These are phyloP conservation scores for Phytophthora ohioensis DNA, from an alignment of 352 stramenopile species.

Conservation along the genomic window DNA sequence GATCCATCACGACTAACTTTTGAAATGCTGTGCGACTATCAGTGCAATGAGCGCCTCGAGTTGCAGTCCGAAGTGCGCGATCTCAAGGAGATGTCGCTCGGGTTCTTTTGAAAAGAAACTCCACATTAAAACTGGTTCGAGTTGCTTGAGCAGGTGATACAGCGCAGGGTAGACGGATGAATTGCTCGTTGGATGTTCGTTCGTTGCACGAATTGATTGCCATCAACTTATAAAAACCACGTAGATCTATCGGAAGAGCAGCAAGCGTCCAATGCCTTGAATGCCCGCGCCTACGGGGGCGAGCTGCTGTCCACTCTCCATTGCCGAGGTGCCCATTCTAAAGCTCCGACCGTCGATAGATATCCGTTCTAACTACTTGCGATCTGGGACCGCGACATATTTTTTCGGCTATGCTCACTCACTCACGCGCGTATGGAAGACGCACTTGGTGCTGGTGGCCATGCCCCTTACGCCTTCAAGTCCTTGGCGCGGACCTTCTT, in stretches of 20 bases:
- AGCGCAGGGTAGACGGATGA: neutral
- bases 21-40: slow-evolving; percentile 11
- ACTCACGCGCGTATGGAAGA: slow-evolving; percentile 30
- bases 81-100: slow-evolving; percentile 60
- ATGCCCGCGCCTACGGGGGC: slow-evolving; percentile 27
- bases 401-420: slow-evolving; percentile 20
- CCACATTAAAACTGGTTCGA: neutral
- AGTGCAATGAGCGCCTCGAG: slow-evolving; percentile 67
- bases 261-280: slow-evolving; percentile 14
- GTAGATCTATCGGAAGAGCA: slow-evolving; percentile 36
- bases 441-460: slow-evolving; percentile 30
- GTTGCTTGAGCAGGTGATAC: neutral
- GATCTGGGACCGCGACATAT: slow-evolving; percentile 10
- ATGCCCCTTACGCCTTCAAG: slow-evolving; percentile 31
- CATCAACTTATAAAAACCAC: slow-evolving; percentile 47
- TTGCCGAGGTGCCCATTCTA: slow-evolving; percentile 10
- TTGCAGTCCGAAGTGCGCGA: slow-evolving; percentile 68
- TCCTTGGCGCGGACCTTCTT: slow-evolving; percentile 55
- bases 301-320: slow-evolving; percentile 24
- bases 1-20: slow-evolving; percentile 7
- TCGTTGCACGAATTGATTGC: slow-evolving; percentile 27
- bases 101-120: slow-evolving; percentile 50
- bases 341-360: slow-evolving; percentile 31
- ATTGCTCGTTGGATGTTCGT: slow-evolving; percentile 6
- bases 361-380: slow-evolving; percentile 37